Conservation (phyloP, 78 protist species). For the Chrysochromulina parva region DNA sequence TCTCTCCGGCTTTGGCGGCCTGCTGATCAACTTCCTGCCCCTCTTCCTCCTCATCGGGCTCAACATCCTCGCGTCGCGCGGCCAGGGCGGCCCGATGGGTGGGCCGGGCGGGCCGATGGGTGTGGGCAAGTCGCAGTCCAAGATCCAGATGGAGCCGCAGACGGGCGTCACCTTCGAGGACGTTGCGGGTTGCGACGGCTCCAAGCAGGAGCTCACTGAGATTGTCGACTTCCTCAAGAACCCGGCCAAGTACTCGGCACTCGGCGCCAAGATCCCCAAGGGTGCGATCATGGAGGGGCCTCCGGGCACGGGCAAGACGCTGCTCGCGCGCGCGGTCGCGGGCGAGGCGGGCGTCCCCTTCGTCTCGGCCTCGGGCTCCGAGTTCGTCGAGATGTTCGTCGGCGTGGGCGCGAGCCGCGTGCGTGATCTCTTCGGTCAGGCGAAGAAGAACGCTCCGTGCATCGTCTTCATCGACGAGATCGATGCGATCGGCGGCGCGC, state of each 20-base stretch:
- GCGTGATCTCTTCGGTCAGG: conserved; percentile 74
- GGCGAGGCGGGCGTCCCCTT: conserved; percentile 87
- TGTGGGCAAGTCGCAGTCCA: conserved; percentile 21
- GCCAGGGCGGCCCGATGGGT: background rate
- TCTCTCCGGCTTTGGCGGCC: background rate
- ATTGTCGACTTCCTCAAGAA: conserved; percentile 82
- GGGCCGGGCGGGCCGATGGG: background rate
- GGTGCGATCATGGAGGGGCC: conserved; percentile 93
- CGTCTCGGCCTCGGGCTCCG: conserved; percentile 20
- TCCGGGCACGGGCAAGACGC: conserved; percentile 97
- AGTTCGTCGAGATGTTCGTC: conserved; percentile 77
- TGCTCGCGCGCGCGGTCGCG: conserved; percentile 83
- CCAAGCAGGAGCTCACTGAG: conserved; percentile 54
- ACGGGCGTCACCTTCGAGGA: conserved; percentile 50
- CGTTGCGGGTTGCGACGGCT: conserved; percentile 42
- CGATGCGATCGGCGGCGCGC: conserved; percentile 83
- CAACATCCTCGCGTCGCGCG: background rate
- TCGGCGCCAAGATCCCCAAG: conserved; percentile 38
- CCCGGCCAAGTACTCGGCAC: conserved; percentile 68
- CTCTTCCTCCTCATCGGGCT: background rate
- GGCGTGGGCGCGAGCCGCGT: conserved; percentile 79
- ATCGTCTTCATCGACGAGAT: conserved; percentile 94
- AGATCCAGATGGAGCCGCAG: conserved; percentile 60
- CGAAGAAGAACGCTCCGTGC: conserved; percentile 82
- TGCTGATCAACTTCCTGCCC: background rate